Evolutionary conservation across 306 rosid genomes (phyloP).

Genomic region (Castanea mollissima): DNA sequence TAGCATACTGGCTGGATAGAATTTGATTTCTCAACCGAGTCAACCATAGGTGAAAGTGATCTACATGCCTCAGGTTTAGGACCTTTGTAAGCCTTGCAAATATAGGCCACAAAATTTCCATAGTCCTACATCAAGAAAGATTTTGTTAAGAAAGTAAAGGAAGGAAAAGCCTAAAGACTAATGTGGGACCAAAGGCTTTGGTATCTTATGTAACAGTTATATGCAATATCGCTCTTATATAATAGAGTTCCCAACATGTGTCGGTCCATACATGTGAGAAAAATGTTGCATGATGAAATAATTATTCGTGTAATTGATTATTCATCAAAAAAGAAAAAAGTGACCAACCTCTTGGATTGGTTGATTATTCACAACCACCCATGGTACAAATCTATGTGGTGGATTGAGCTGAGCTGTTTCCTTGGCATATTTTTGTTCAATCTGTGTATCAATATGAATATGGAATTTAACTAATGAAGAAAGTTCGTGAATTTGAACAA

Average conservation of each 20-base stretch:
- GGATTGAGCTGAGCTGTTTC: constrained; percentile 70
- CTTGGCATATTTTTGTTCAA: constrained; percentile 54
- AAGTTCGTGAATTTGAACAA: not conserved
- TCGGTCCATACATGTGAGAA: too few species aligned
- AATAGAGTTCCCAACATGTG: too few species aligned
- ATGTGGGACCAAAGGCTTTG: constrained; percentile 4
- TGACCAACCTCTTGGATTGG: constrained; percentile 68
- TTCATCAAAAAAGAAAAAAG: not conserved
- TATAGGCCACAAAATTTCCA: constrained; percentile 47
- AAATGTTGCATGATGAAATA: too few species aligned
- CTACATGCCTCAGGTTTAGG: constrained; percentile 49
- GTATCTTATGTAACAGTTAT: not conserved
- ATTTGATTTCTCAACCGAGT: constrained; percentile 13
- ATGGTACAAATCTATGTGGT: constrained; percentile 72
- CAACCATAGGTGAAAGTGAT: constrained; percentile 32
- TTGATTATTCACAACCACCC: constrained; percentile 74
- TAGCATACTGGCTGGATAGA: constrained; percentile 40
- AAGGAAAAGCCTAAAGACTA: not conserved
- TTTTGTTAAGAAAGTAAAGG: not conserved
- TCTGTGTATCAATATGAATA: constrained; percentile 33
- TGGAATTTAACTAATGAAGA: not conserved
- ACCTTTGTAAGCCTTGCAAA: constrained; percentile 64
- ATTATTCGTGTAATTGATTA: too few species aligned
- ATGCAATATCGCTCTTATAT: not conserved
- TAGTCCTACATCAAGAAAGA: constrained; percentile 47